phyloP scores from a whole-genome alignment of 352 stramenopile species.

The Globisporangium carolinianum region DNA sequence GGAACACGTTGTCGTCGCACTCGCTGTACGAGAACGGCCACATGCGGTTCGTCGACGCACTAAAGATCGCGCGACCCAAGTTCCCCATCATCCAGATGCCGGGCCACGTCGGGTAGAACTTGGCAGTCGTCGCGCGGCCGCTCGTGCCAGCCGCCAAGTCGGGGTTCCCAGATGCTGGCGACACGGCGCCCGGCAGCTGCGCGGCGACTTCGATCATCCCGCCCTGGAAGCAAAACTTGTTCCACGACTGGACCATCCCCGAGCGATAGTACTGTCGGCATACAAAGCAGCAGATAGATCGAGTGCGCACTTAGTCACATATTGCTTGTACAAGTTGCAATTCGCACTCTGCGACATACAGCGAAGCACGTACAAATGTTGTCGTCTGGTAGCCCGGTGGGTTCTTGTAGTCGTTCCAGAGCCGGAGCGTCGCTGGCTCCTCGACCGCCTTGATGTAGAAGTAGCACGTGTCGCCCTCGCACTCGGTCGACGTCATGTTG shows the following conservation, averaged over 20 bases:
- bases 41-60: conserved; percentile 88
- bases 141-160: conserved; percentile 36
- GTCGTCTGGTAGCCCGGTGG: conserved; percentile 39
- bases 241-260: conserved; percentile 91
- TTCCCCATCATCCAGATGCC: conserved; percentile 96
- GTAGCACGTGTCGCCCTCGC: conserved; percentile 50
- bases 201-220: conserved; percentile 90
- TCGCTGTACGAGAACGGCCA: conserved; percentile 95
- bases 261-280: conserved; percentile 33
- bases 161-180: conserved; percentile 36
- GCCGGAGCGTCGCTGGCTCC: conserved; percentile 27
- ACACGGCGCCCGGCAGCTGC: conserved; percentile 73
- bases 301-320: conserved; percentile 46
- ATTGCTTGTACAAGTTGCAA: too few relatives aligned
- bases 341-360: too few relatives aligned
- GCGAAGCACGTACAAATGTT: conserved; percentile 18
- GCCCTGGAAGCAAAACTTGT: conserved; percentile 94
- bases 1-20: conserved; percentile 75
- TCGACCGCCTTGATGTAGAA: conserved; percentile 50
- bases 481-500: conserved; percentile 63
- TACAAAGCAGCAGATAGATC: conserved; percentile 77
- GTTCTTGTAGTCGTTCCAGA: conserved; percentile 65
- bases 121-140: conserved; percentile 42
- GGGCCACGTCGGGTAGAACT: conserved; percentile 86
- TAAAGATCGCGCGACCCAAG: conserved; percentile 94